These are phyloP conservation scores for Cornus florida DNA, from an alignment of 148 eudicot species.

Conservation along the genomic window DNA sequence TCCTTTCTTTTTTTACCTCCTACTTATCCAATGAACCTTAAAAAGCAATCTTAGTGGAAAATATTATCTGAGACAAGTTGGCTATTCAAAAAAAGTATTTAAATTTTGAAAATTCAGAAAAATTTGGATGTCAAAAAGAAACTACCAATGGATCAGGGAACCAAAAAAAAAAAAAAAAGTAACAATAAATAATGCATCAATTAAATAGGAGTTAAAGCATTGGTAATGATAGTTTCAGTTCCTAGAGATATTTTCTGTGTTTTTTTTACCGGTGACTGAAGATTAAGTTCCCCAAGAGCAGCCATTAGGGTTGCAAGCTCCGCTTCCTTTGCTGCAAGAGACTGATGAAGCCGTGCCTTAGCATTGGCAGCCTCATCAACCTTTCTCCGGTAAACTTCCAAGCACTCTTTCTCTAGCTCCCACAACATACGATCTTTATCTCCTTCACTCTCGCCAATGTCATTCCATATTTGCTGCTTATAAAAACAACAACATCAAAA, in stretches of 20 bases:
- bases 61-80: background rate
- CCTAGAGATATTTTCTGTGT: background rate
- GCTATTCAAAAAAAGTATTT: background rate
- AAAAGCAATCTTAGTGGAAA: background rate
- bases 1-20: too few relatives aligned
- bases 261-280: constrained; percentile 47
- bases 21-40: too few relatives aligned
- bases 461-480: constrained; percentile 66
- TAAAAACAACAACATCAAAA: constrained; percentile 12
- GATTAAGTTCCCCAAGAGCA: constrained; percentile 54
- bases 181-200: background rate
- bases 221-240: background rate
- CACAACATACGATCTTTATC: constrained; percentile 61
- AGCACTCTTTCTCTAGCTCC: constrained; percentile 66
- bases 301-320: constrained; percentile 73
- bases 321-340: constrained; percentile 62
- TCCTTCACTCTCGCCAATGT: constrained; percentile 62
- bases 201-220: background rate
- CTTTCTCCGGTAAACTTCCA: constrained; percentile 59
- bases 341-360: constrained; percentile 59
- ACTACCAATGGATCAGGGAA: background rate
- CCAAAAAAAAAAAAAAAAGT: background rate
- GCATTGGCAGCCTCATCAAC: constrained; percentile 63
- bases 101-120: background rate
- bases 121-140: background rate